Evolutionary conservation across 176 grass and related monocot genomes (phyloP).

Genomic region (Poa pratensis): DNA sequence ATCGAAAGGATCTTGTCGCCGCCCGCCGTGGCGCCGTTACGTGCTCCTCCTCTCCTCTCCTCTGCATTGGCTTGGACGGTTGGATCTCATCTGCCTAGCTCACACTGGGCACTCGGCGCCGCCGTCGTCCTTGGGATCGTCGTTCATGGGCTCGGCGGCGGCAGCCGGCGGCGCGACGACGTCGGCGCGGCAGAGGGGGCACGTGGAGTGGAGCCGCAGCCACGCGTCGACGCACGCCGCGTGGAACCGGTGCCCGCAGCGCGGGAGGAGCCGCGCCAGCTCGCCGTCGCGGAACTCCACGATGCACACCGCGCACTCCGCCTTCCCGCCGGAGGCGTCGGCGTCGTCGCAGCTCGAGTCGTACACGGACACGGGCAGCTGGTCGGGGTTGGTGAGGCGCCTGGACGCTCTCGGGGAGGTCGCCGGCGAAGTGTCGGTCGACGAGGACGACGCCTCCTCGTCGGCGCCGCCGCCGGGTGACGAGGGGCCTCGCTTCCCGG

Average conservation of each 20-base stretch:
- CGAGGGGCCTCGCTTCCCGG: constrained; percentile 24
- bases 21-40: constrained; percentile 16
- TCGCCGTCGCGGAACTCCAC: constrained; percentile 66
- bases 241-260: constrained; percentile 65
- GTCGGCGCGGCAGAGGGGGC: constrained; percentile 66
- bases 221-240: constrained; percentile 61
- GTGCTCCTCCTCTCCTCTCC: constrained; percentile 11
- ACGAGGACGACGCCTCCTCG: not conserved
- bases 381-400: not conserved
- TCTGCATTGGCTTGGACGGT: not conserved
- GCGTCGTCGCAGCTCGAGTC: not conserved
- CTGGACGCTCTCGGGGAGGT: constrained; percentile 30
- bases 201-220: constrained; percentile 58
- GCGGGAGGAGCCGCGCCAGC: constrained; percentile 43
- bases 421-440: constrained; percentile 24
- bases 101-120: not conserved
- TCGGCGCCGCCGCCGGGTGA: not conserved
- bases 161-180: constrained; percentile 14
- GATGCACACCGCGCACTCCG: constrained; percentile 73
- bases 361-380: constrained; percentile 51
- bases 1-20: constrained; percentile 3
- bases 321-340: not conserved
- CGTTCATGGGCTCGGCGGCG: not conserved
- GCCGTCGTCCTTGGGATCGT: constrained; percentile 6
- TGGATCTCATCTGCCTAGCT: not conserved